Percentiles rank a stretch among this genome's conserved stretches.
Evolutionary conservation across 225 moss, liverwort and hornwort species (phyloP).

Genomic region (Bryum argenteum): DNA sequence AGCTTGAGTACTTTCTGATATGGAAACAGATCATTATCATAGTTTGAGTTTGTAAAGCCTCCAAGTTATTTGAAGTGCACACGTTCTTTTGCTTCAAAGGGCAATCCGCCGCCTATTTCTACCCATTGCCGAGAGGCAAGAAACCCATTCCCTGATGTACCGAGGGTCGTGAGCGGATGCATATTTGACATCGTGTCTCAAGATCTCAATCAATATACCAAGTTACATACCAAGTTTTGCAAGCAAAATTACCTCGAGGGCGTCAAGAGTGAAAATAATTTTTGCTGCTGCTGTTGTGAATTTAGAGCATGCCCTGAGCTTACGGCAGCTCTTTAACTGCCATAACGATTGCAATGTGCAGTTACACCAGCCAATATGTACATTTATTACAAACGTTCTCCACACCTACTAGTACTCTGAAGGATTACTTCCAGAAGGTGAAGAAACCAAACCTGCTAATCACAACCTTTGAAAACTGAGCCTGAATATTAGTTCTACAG

Average conservation of each 20-base stretch:
- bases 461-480: slow-evolving; percentile 42
- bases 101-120: no score
- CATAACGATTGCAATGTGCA: slow-evolving; percentile 21
- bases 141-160: no score
- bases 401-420: slow-evolving; percentile 19
- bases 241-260: background rate
- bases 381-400: slow-evolving; percentile 20
- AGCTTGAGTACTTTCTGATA: no score
- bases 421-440: slow-evolving; percentile 32
- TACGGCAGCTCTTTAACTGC: slow-evolving; percentile 22
- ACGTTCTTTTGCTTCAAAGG: no score
- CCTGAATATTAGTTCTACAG: slow-evolving; percentile 36
- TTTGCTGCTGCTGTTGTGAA: background rate
- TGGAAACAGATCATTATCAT: no score
- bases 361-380: slow-evolving; percentile 29
- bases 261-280: background rate
- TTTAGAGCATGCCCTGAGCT: background rate
- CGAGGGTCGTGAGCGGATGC: no score
- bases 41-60: no score
- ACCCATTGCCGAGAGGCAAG: no score
- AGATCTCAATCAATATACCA: no score
- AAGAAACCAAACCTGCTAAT: slow-evolving; percentile 39
- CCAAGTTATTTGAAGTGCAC: no score
- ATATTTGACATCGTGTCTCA: no score
- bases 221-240: no score